These are phyloP conservation scores for Cucurbita moschata DNA, from an alignment of 306 rosid genomes.

Conservation along the genomic window DNA sequence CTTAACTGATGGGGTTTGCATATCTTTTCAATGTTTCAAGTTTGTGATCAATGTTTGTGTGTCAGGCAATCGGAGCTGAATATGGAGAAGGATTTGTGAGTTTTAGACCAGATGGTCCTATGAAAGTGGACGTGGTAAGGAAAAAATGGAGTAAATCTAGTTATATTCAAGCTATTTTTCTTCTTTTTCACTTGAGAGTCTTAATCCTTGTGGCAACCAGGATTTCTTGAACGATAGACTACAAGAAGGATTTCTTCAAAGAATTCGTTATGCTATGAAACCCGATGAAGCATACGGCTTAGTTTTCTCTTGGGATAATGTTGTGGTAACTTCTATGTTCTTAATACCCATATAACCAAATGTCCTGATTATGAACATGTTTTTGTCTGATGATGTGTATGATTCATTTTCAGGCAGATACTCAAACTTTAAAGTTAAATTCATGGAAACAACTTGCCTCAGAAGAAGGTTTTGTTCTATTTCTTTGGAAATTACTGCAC, in stretches of 20 bases:
- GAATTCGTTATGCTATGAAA: slow-evolving; percentile 95
- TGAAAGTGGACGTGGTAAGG: slow-evolving; percentile 91
- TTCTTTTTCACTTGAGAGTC: slow-evolving; percentile 9
- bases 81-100: slow-evolving; percentile 98
- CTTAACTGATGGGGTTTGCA: slow-evolving; percentile 3
- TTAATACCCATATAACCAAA: background rate
- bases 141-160: background rate
- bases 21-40: background rate
- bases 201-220: slow-evolving; percentile 35
- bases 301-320: slow-evolving; percentile 92
- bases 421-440: slow-evolving; percentile 55
- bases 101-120: slow-evolving; percentile 82
- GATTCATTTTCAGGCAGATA: slow-evolving; percentile 65
- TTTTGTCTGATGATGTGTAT: slow-evolving; percentile 10
- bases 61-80: slow-evolving; percentile 95
- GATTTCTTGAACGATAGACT: slow-evolving; percentile 85
- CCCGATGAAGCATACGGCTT: slow-evolving; percentile 99
- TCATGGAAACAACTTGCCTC: slow-evolving; percentile 81
- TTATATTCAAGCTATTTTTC: background rate
- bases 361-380: background rate
- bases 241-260: slow-evolving; percentile 88
- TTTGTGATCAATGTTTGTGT: slow-evolving; percentile 9
- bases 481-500: background rate
- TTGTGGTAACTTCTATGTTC: slow-evolving; percentile 46
- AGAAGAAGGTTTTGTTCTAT: slow-evolving; percentile 55